Base-by-base conservation (phyloP, 176 grass and related monocot species). In the Raddia guianensis region DNA sequence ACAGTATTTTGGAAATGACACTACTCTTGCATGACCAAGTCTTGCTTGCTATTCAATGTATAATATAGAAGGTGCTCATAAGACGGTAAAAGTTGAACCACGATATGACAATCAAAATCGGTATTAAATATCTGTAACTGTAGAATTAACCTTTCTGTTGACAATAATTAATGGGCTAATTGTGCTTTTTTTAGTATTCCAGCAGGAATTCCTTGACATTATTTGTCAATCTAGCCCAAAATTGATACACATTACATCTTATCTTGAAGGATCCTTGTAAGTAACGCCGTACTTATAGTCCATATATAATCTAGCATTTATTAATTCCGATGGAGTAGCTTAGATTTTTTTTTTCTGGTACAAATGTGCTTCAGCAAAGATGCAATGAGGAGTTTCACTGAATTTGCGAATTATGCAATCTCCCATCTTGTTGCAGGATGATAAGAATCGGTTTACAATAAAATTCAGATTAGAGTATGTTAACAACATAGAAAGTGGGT, bases 341-440 rank as follows among this genome's bases (percentile, higher is more conserved):
- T 6, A 9, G n/a, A 54, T 60, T 10, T 52, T 10, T 52, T 50
- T 52, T 52, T 50, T 63, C 54, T 7, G n/a, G 7, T 19, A 57
- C n/a, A n/a, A 15, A 3, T 19, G 54, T 14, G 27, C 46, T 72
- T 54, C 13, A 5, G 7, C 12, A 53, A 65, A 42, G 21, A 73
- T 65, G 64, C 42, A 6, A 32, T 18, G 40, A 47, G 42, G 18
- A 47, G 3, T 48, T 11, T 61, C 37, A 0, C 21, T 66, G 56
- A 40, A 73, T 11, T 7, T 0, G 16, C 57, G 56, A 40, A 66
- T 11, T 7, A 62, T 73, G 68, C 45, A 74, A 72, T n/a, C 13
- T 34, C 3, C 13, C 2, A 54, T 55, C n/a, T 66, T 81, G 79
- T 65, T 82, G 45, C 59, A 74, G 18, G 18, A 35, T 54, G 53